phyloP scores from a whole-genome alignment of 108 stramenopile species.

The Skeletonema grethae region DNA sequence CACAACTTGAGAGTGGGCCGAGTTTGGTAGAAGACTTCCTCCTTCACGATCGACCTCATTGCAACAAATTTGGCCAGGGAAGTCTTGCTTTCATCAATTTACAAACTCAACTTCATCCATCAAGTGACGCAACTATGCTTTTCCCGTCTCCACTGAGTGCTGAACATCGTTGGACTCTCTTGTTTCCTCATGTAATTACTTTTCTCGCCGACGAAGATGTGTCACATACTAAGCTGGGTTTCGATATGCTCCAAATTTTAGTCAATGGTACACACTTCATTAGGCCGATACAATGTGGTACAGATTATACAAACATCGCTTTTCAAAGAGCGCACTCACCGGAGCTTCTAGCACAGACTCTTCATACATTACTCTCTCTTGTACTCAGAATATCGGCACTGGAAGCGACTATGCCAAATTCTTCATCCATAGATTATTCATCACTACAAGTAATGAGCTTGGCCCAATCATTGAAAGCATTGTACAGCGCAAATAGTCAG shows the following conservation, averaged over 20 bases:
- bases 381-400: constrained; percentile 17
- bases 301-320: not conserved
- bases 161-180: constrained; percentile 25
- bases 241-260: constrained; percentile 33
- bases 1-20: not conserved
- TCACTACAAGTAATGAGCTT: constrained; percentile 28
- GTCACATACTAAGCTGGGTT: constrained; percentile 17
- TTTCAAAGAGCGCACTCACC: not conserved
- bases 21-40: constrained; percentile 32
- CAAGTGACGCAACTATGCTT: not conserved
- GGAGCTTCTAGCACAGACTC: constrained; percentile 13
- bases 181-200: constrained; percentile 21
- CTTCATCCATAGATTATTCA: constrained; percentile 15
- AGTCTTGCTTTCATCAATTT: constrained; percentile 17
- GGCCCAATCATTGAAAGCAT: constrained; percentile 16
- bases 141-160: constrained; percentile 19
- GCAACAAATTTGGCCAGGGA: constrained; percentile 28
- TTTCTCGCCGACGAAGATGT: constrained; percentile 8
- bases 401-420: constrained; percentile 8
- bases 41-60: not conserved
- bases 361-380: constrained; percentile 25
- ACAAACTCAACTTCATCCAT: constrained; percentile 3
- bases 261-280: constrained; percentile 7
- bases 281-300: not conserved
- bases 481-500: constrained; percentile 15